Conservation (phyloP, 1,284 basidiomycete genomes). For the Boletus hoseneyae region DNA sequence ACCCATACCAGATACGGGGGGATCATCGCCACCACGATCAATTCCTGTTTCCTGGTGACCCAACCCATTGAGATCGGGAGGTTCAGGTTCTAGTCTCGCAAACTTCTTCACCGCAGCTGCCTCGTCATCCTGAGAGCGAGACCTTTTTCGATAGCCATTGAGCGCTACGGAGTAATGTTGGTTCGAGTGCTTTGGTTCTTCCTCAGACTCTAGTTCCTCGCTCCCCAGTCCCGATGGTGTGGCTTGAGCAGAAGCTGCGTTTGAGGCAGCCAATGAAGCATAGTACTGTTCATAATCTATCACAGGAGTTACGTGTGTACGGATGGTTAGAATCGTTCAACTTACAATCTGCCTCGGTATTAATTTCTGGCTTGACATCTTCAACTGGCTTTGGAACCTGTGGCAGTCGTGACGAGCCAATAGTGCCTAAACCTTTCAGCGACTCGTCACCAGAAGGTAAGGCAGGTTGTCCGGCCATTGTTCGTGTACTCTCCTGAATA, state of each 20-base stretch:
- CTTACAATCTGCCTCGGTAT: constrained; percentile 63
- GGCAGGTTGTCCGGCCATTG: constrained; percentile 35
- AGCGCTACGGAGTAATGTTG: constrained; percentile 59
- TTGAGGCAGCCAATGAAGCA: constrained; percentile 65
- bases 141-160: constrained; percentile 68
- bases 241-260: constrained; percentile 51
- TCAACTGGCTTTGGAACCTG: constrained; percentile 31
- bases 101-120: constrained; percentile 44
- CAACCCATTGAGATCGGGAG: constrained; percentile 3
- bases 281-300: constrained; percentile 78
- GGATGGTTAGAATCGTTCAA: constrained; percentile 7
- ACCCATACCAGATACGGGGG: constrained; percentile 60
- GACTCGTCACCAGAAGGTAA: constrained; percentile 63
- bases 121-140: constrained; percentile 61
- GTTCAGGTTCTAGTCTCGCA: constrained; percentile 37
- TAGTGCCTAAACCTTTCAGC: constrained; percentile 58
- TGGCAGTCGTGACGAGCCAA: constrained; percentile 38
- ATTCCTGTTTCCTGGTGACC: neutral
- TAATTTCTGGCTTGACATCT: constrained; percentile 55
- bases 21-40: constrained; percentile 32
- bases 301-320: constrained; percentile 2
- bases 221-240: constrained; percentile 53
- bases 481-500: constrained; percentile 58
- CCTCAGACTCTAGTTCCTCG: constrained; percentile 58
- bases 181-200: constrained; percentile 62